phyloP scores from a whole-genome alignment of 1,284 basidiomycete genomes.

The Melampsora americana region DNA sequence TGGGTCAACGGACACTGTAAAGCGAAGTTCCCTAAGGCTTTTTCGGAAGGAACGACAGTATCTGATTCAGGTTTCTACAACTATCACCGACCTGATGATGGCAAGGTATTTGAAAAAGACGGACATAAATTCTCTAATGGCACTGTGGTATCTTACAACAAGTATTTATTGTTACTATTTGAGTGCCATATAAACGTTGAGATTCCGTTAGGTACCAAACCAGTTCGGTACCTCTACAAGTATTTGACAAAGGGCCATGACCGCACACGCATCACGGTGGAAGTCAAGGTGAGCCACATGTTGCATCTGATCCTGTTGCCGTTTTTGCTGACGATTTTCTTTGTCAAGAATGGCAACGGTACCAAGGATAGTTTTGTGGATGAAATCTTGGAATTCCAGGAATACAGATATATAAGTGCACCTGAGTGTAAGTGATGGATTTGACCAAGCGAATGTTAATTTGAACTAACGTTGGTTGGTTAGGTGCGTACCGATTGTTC shows the following conservation, averaged over 20 bases:
- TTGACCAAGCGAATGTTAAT: too few species aligned
- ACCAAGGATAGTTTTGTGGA: too few species aligned
- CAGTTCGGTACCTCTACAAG: conserved; percentile 26
- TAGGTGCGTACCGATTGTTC: conserved; percentile 55
- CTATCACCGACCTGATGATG: too few species aligned
- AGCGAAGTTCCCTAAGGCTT: too few species aligned
- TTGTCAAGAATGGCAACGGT: too few species aligned
- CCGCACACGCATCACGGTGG: background rate
- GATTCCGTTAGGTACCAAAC: background rate
- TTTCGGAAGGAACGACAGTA: background rate
- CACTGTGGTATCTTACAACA: conserved; percentile 24
- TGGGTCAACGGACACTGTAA: too few species aligned
- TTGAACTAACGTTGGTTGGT: conserved; percentile 43
- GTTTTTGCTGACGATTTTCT: too few species aligned
- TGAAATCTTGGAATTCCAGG: too few species aligned
- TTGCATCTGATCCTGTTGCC: too few species aligned
- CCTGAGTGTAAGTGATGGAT: too few species aligned
- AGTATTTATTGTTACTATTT: background rate
- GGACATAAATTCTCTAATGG: background rate
- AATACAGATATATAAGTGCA: too few species aligned
- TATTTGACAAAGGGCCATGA: conserved; percentile 28
- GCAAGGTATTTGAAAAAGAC: background rate
- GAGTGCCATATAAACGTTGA: conserved; percentile 30
- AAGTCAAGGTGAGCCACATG: background rate
- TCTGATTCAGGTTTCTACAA: too few species aligned